Conservation (phyloP, 2,329 filamentous ascomycete species). For the Knufia fluminis region DNA sequence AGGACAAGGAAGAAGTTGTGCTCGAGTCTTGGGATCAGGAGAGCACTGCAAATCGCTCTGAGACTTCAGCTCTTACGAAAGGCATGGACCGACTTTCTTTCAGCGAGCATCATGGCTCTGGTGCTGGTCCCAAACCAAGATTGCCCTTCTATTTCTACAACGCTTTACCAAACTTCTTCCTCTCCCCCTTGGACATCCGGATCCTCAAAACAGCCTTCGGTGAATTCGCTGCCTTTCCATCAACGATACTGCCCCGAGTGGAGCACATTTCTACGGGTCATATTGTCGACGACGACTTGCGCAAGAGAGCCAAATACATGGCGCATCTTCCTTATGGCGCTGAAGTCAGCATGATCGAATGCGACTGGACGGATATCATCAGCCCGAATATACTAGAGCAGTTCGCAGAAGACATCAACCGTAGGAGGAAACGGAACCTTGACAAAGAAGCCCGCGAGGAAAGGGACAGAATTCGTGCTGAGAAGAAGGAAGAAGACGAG, state of each 20-base stretch:
- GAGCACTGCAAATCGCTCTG: neutral
- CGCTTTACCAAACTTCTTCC: slow-evolving; percentile 75
- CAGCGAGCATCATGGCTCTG: slow-evolving; percentile 9
- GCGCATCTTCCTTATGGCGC: slow-evolving; percentile 82
- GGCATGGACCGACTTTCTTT: slow-evolving; percentile 24
- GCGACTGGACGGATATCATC: slow-evolving; percentile 89
- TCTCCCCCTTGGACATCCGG: slow-evolving; percentile 82
- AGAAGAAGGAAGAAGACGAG: slow-evolving; percentile 65
- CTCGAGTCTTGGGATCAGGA: slow-evolving; percentile 16
- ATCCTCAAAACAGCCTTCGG: slow-evolving; percentile 86
- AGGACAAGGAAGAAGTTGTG: slow-evolving; percentile 15
- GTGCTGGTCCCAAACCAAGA: slow-evolving; percentile 10
- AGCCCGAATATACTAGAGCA: slow-evolving; percentile 61
- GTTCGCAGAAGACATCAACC: slow-evolving; percentile 69
- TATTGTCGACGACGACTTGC: slow-evolving; percentile 73
- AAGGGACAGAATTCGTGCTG: slow-evolving; percentile 70
- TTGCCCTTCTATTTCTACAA: slow-evolving; percentile 68
- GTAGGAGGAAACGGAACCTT: slow-evolving; percentile 62
- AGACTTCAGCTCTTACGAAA: slow-evolving; percentile 19
- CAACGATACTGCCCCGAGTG: slow-evolving; percentile 74
- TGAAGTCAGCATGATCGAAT: slow-evolving; percentile 82
- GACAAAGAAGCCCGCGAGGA: slow-evolving; percentile 84
- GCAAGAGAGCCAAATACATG: slow-evolving; percentile 78
- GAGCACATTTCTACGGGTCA: slow-evolving; percentile 85
- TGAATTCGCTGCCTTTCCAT: slow-evolving; percentile 70